Evolutionary conservation across 1,284 basidiomycete species (phyloP).

Genomic region (Melampsora larici-populina): DNA sequence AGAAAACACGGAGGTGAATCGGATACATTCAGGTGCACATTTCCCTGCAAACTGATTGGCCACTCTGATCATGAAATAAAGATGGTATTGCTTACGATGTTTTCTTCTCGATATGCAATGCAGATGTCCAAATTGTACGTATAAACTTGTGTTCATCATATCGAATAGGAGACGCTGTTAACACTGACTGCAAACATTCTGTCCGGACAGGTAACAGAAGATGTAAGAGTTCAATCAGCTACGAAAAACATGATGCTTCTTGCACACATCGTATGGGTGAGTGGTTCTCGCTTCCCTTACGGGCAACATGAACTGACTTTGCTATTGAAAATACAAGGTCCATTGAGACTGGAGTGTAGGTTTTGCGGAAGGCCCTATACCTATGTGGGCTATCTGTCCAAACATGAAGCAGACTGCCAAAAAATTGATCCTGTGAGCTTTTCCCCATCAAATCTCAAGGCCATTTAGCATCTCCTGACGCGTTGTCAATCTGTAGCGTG

Average conservation of each 20-base stretch:
- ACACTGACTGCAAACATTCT: background rate
- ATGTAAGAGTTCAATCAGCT: background rate
- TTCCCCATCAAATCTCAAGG: too few species aligned
- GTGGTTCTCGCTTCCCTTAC: background rate
- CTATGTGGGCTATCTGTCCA: constrained; percentile 1
- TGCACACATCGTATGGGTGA: constrained; percentile 2
- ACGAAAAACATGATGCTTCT: background rate
- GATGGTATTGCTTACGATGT: too few species aligned
- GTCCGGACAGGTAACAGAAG: background rate
- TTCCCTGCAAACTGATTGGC: background rate
- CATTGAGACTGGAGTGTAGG: background rate
- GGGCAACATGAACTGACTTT: background rate
- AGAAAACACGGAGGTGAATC: background rate
- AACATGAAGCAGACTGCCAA: constrained; percentile 5
- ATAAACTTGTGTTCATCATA: background rate
- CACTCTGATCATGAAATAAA: background rate
- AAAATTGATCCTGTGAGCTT: background rate
- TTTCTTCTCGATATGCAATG: background rate
- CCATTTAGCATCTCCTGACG: too few species aligned
- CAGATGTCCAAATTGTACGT: constrained; percentile 2
- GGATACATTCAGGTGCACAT: background rate
- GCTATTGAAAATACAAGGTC: background rate
- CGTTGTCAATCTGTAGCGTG: too few species aligned
- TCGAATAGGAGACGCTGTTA: background rate
- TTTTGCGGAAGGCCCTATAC: constrained; percentile 3